Evolutionary conservation across 139 green algal genomes (phyloP).

Genomic region (Chlamydomonas incerta): DNA sequence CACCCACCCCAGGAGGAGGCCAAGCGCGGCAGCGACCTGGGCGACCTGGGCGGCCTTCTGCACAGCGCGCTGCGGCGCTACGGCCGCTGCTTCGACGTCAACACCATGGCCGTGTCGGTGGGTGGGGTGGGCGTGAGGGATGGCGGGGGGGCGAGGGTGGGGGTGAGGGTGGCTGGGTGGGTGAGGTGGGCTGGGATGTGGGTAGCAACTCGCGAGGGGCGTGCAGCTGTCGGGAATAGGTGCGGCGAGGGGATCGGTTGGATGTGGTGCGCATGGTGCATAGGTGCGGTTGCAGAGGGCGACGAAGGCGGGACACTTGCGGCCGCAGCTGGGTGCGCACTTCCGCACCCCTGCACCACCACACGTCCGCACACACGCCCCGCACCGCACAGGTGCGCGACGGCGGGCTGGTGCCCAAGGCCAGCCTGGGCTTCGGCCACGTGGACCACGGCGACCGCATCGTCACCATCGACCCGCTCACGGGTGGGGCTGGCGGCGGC

Average conservation of each 20-base stretch:
- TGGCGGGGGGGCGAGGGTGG: no score
- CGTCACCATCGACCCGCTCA: slow-evolving; percentile 35
- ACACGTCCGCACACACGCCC: no score
- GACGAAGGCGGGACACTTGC: no score
- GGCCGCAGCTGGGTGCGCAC: no score
- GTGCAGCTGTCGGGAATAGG: no score
- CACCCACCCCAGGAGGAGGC: slow-evolving; percentile 28
- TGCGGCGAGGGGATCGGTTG: no score
- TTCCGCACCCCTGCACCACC: no score
- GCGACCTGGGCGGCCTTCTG: slow-evolving; percentile 46
- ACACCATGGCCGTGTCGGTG: slow-evolving; percentile 33
- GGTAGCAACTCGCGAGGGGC: no score
- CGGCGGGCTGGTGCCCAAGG: slow-evolving; percentile 16
- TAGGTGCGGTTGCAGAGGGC: no score
- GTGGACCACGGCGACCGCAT: slow-evolving; percentile 37
- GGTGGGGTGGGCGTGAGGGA: neutral
- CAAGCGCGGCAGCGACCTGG: slow-evolving; percentile 11
- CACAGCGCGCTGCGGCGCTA: slow-evolving; percentile 32
- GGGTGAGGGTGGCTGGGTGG: no score
- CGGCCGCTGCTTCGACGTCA: slow-evolving; percentile 22
- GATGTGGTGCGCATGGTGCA: no score
- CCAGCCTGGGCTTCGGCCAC: neutral
- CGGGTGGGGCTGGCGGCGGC: neutral
- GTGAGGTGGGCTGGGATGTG: no score
- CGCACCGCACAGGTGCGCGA: neutral